Conservation (phyloP, 73 alveolate species). For the Breviolum minutum region DNA sequence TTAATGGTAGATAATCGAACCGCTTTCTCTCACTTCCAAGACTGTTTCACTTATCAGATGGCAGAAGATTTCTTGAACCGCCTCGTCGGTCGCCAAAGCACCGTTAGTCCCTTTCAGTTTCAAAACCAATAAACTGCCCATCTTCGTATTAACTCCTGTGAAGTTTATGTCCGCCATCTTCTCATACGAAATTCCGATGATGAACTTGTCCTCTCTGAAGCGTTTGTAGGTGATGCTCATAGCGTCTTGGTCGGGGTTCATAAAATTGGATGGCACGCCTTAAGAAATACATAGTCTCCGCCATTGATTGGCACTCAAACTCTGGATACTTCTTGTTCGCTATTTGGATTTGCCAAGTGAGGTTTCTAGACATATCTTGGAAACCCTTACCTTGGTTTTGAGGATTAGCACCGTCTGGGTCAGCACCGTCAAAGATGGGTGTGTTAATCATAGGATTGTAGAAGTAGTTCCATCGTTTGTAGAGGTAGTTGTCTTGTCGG, state of each 20-base stretch:
- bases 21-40: neutral
- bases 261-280: neutral
- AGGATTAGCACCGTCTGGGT: no score
- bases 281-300: neutral
- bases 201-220: neutral
- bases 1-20: neutral
- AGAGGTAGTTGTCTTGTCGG: neutral
- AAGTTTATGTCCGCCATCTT: neutral
- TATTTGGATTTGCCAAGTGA: neutral
- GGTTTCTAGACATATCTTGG: neutral
- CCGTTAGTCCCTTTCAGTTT: neutral
- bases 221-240: neutral
- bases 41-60: neutral
- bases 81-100: neutral
- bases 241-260: neutral
- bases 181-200: neutral
- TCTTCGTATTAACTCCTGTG: neutral
- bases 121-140: neutral
- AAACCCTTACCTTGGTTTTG: neutral
- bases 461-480: slow-evolving; percentile 22
- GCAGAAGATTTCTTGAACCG: neutral
- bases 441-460: slow-evolving; percentile 22
- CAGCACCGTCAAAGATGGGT: neutral
- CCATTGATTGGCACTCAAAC: neutral
- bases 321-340: neutral